These are phyloP conservation scores for Coelastrella sp. DNA, from an alignment of 139 green algal genomes.

Conservation along the genomic window DNA sequence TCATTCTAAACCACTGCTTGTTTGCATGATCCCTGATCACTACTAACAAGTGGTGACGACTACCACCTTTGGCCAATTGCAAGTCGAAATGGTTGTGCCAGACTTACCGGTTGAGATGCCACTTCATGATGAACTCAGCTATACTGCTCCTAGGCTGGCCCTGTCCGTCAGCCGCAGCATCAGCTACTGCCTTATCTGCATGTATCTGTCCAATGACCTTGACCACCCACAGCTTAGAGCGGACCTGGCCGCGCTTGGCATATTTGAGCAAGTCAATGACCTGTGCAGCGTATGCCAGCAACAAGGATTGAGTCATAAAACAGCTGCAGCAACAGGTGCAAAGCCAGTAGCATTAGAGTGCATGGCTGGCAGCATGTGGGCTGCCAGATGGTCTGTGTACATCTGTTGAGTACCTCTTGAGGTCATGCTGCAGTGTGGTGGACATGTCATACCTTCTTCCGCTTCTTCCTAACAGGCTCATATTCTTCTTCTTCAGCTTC, in stretches of 20 bases:
- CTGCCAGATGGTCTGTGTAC: too few relatives aligned
- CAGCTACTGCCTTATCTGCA: slow-evolving; percentile 43
- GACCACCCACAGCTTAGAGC: slow-evolving; percentile 34
- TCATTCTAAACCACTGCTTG: too few relatives aligned
- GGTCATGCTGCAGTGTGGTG: too few relatives aligned
- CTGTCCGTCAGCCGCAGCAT: slow-evolving; percentile 17
- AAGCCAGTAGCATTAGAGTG: too few relatives aligned
- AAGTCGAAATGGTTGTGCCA: too few relatives aligned
- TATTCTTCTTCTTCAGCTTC: slow-evolving; percentile 10
- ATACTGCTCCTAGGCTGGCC: neutral
- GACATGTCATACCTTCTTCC: neutral
- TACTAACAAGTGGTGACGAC: too few relatives aligned
- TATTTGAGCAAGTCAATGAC: slow-evolving; percentile 10
- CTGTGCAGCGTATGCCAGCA: too few relatives aligned
- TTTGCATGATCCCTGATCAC: too few relatives aligned
- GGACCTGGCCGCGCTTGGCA: neutral
- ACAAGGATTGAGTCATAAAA: too few relatives aligned
- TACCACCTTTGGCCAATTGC: too few relatives aligned
- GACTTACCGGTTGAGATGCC: slow-evolving; percentile 19
- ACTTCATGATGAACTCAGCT: neutral
- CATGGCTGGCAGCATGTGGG: too few relatives aligned
- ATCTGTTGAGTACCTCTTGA: too few relatives aligned
- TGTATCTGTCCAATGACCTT: slow-evolving; percentile 24
- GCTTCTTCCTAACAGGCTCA: neutral
- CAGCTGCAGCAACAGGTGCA: slow-evolving; percentile 4